Conservation (phyloP, 306 rosid genomes). For the Rosa persica region DNA sequence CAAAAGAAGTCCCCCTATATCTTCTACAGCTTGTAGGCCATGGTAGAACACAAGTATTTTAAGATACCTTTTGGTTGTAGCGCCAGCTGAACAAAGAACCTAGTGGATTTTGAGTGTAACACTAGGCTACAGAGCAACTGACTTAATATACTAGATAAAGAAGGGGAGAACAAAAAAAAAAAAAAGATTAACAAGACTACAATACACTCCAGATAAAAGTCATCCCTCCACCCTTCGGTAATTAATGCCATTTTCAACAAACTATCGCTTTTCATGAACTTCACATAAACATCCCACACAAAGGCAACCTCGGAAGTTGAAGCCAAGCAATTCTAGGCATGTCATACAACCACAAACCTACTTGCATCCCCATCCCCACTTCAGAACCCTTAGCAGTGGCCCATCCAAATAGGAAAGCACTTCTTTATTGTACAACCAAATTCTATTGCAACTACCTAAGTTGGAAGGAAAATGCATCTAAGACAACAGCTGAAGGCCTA, state of each 20-base stretch:
- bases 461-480: not conserved
- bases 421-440: not conserved
- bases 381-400: not conserved
- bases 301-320: not conserved
- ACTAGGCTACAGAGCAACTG: not conserved
- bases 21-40: not conserved
- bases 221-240: not conserved
- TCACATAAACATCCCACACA: not conserved
- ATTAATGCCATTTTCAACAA: not conserved
- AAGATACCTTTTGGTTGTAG: not conserved
- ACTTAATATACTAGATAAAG: not conserved
- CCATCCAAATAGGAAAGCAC: not conserved
- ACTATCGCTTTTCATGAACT: not conserved
- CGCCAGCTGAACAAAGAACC: not conserved
- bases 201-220: not conserved
- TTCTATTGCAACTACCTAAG: not conserved
- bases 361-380: not conserved
- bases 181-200: not conserved
- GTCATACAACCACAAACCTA: not conserved
- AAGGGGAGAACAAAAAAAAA: too few relatives aligned
- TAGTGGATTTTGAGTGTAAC: not conserved
- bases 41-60: not conserved
- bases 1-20: not conserved
- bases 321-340: not conserved
- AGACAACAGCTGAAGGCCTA: not conserved